phyloP scores from a whole-genome alignment of 257 asterid species.

The Asclepias syriaca region DNA sequence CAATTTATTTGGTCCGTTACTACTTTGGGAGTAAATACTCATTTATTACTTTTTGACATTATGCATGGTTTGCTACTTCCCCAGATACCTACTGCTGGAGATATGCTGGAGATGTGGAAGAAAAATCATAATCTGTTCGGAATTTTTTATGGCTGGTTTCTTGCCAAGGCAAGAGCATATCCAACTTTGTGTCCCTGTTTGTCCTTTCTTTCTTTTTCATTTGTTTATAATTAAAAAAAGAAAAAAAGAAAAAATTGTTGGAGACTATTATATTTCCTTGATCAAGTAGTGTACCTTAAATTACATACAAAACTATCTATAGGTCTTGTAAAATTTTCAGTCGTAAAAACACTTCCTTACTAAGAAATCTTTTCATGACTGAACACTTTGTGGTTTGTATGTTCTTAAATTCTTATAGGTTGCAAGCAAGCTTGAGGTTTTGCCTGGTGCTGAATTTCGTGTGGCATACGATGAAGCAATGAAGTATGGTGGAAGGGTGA shows the following conservation, averaged over 20 bases:
- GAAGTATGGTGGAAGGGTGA: constrained; percentile 85
- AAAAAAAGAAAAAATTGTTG: too few species aligned
- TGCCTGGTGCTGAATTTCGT: constrained; percentile 97
- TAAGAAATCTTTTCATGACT: constrained; percentile 10
- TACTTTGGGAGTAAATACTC: neutral
- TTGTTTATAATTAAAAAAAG: too few species aligned
- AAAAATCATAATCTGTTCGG: constrained; percentile 73
- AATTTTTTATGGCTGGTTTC: constrained; percentile 93
- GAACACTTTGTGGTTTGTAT: constrained; percentile 8
- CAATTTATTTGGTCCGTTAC: neutral
- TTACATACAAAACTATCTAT: neutral
- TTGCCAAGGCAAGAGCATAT: constrained; percentile 61
- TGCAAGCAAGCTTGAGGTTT: constrained; percentile 80
- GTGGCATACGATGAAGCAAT: constrained; percentile 91
- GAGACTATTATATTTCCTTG: neutral
- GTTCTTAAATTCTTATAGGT: constrained; percentile 39
- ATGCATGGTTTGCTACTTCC: neutral
- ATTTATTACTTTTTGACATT: constrained; percentile 3
- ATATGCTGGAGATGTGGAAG: constrained; percentile 92
- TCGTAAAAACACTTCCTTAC: neutral
- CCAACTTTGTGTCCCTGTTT: neutral
- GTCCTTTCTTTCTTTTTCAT: neutral
- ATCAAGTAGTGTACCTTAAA: neutral
- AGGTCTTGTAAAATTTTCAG: neutral
- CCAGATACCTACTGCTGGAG: constrained; percentile 67